These are phyloP conservation scores for Scenedesmus sp. DNA, from an alignment of 163 green algal species.

Conservation along the genomic window DNA sequence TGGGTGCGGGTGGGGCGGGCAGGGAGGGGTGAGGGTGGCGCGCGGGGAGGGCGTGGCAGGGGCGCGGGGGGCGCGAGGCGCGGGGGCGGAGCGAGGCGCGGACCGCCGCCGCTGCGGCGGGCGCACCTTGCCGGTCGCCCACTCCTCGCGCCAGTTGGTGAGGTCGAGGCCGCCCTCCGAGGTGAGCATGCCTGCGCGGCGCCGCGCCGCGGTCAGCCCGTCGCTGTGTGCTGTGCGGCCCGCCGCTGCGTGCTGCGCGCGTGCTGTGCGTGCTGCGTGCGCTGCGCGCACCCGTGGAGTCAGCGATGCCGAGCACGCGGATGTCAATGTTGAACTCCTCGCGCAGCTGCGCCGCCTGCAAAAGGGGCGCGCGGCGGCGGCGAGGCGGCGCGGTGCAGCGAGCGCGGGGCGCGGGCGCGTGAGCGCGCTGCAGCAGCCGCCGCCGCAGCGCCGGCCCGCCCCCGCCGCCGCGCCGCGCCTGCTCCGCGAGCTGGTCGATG, in stretches of 20 bases:
- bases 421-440: background rate
- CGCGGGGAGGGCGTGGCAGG: too few relatives aligned
- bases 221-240: too few relatives aligned
- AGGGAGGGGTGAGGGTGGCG: too few relatives aligned
- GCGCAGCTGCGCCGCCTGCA: conserved; percentile 71
- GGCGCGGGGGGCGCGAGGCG: too few relatives aligned
- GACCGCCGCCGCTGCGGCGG: background rate
- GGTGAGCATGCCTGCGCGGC: conserved; percentile 92
- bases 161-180: conserved; percentile 82
- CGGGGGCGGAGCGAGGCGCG: too few relatives aligned
- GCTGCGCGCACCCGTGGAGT: too few relatives aligned
- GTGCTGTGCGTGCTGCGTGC: too few relatives aligned
- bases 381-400: background rate
- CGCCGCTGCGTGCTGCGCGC: too few relatives aligned
- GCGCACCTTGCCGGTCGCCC: conserved; percentile 4
- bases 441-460: background rate
- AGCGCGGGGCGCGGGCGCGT: too few relatives aligned
- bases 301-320: conserved; percentile 86
- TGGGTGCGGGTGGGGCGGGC: too few relatives aligned
- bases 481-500: conserved; percentile 88
- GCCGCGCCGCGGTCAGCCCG: too few relatives aligned
- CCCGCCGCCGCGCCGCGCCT: conserved; percentile 49
- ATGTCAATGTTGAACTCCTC: conserved; percentile 91
- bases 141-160: conserved; percentile 66
- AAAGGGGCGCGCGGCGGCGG: background rate